Percentiles rank a stretch among this genome's conserved stretches.
Conservation (phyloP, 148 eudicot genomes). For the Heliosperma pusillum region DNA sequence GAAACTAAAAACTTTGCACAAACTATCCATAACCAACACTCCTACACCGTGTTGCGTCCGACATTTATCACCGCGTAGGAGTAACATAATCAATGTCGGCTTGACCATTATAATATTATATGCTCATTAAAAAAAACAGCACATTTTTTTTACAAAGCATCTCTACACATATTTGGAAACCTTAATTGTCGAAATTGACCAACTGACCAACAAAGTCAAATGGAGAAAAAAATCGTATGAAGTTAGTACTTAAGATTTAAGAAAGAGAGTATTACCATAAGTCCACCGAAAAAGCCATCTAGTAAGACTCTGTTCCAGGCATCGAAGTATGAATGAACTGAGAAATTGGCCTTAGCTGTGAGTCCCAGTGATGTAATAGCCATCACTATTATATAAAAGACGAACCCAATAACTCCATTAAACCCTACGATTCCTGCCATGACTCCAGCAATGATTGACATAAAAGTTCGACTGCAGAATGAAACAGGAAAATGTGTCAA, state of each 20-base stretch:
- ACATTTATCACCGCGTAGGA: too few relatives aligned
- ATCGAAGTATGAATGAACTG: constrained; percentile 77
- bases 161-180: not conserved
- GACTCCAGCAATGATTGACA: constrained; percentile 88
- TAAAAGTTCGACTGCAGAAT: constrained; percentile 84
- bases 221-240: not conserved
- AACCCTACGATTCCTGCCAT: constrained; percentile 80
- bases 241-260: not conserved
- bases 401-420: constrained; percentile 77
- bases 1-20: too few relatives aligned
- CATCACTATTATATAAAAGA: constrained; percentile 82
- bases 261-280: constrained; percentile 54
- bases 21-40: too few relatives aligned
- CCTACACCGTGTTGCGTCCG: too few relatives aligned
- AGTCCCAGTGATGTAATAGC: constrained; percentile 82
- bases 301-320: constrained; percentile 76
- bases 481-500: constrained; percentile 12
- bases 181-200: not conserved
- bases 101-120: not conserved
- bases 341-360: constrained; percentile 77
- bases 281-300: constrained; percentile 93
- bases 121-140: not conserved
- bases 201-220: too few relatives aligned
- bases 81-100: not conserved
- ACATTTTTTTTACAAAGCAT: not conserved